Evolutionary conservation across 164 flowering plant genomes (phyloP).

Genomic region (Umbilicus rupestris): DNA sequence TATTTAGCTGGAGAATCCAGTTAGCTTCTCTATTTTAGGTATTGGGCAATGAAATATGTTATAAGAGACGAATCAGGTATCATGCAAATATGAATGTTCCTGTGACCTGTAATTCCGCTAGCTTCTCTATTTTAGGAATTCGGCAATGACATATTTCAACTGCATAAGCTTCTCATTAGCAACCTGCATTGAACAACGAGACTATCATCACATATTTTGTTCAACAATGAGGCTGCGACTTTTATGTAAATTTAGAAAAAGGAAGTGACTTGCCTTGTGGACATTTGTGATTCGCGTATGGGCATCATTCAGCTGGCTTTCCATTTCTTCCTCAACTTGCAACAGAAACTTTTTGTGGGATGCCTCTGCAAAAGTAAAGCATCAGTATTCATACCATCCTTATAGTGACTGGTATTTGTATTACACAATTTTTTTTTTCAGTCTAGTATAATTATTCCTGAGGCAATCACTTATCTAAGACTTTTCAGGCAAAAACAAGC

Average conservation of each 20-base stretch:
- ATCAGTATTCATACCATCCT: conserved; percentile 4
- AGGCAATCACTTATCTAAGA: no score
- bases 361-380: conserved; percentile 33
- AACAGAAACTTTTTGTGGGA: conserved; percentile 50
- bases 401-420: no score
- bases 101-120: no score
- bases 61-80: no score
- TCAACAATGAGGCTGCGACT: not conserved
- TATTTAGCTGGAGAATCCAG: no score
- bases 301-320: conserved; percentile 37
- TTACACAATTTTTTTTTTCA: no score
- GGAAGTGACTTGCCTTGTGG: not conserved
- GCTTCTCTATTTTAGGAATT: not conserved
- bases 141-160: not conserved
- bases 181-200: not conserved
- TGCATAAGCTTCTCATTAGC: not conserved
- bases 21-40: no score
- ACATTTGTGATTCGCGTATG: conserved; percentile 16
- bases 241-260: not conserved
- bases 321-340: conserved; percentile 51
- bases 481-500: not conserved
- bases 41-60: no score
- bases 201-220: not conserved
- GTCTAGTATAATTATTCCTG: no score
- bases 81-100: no score